Evolutionary conservation across 2,329 filamentous ascomycete species (phyloP), one percentile per base, ranked within the genome.

Genomic region (Verticillium albo-atrum): DNA sequence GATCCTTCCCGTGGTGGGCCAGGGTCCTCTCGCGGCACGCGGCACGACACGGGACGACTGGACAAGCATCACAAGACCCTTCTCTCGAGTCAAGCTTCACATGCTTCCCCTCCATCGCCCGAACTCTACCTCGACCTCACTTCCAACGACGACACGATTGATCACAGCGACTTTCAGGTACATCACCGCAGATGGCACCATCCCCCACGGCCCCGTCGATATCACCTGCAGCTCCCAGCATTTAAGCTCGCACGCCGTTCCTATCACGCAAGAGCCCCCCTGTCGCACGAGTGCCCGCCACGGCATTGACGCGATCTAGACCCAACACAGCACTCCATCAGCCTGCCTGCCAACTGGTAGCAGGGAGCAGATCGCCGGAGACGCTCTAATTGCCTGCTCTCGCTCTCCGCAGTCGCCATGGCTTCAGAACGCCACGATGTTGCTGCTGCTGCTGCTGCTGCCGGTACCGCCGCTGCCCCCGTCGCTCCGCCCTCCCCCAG

Each of bases 231-330:
- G 42, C 42, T 47, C 6, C 42, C 42, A n/a, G n/a, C n/a, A 47
- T 47, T 47, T 52, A 52, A 57, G 56, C 56, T 53, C 50, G 23
- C 56, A 25, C 27, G 42, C 26, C 50, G 56, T 50, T 37, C 47
- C 35, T 47, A 64, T 56, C 23, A 61, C 37, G n/a, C 72, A 73
- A 59, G 76, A 75, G 30, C 61, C 63, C 61, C 61, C 62, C 51
- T 61, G 62, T 56, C 54, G 60, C 42, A 59, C 59, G 62, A 37
- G 37, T 54, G 54, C 30, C 57, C 42, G 35, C 54, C 42, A 47
- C 42, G 25, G 42, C 42, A 10, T 23, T 9, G 42, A 47, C 20
- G 42, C 12, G 42, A 47, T 47, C 20, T 20, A 47, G 42, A n/a
- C n/a, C 42, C n/a, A 12, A 25, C 42, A n/a, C 42, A 23, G 20